Evolutionary conservation across 1,139 yeast genomes (phyloP).

Genomic region (Suhomyces terraborum): DNA sequence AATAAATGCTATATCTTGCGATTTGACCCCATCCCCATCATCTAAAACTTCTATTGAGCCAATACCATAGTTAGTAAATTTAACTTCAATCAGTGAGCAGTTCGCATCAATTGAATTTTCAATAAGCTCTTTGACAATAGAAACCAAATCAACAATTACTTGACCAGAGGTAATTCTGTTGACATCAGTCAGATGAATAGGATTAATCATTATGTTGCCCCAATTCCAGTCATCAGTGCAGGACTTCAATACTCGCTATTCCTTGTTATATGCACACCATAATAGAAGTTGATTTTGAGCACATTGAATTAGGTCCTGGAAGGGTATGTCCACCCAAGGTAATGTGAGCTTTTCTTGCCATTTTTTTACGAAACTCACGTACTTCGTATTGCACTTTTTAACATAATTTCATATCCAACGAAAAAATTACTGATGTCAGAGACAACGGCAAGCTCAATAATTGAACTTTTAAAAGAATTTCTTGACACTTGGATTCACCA

Average conservation of each 20-base stretch:
- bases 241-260: no score
- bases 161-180: slow-evolving; percentile 89
- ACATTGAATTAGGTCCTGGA: no score
- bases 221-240: no score
- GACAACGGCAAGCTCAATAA: slow-evolving; percentile 32
- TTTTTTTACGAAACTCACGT: no score
- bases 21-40: slow-evolving; percentile 73
- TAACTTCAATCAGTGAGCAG: slow-evolving; percentile 65
- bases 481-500: slow-evolving; percentile 47
- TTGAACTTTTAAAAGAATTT: slow-evolving; percentile 41
- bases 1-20: slow-evolving; percentile 57
- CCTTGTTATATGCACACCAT: no score
- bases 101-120: slow-evolving; percentile 86
- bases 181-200: slow-evolving; percentile 42
- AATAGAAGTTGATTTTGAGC: no score
- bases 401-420: no score
- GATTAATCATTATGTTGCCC: slow-evolving; percentile 5
- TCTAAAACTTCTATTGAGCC: slow-evolving; percentile 73
- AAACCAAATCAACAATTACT: slow-evolving; percentile 75
- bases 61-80: slow-evolving; percentile 71
- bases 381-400: no score
- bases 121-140: slow-evolving; percentile 80
- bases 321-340: no score
- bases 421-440: slow-evolving; percentile 3
- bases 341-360: no score